Percentiles rank a stretch among this genome's conserved stretches.
Conservation (phyloP, 805 yeast species). For the Danielia oregonensis region DNA sequence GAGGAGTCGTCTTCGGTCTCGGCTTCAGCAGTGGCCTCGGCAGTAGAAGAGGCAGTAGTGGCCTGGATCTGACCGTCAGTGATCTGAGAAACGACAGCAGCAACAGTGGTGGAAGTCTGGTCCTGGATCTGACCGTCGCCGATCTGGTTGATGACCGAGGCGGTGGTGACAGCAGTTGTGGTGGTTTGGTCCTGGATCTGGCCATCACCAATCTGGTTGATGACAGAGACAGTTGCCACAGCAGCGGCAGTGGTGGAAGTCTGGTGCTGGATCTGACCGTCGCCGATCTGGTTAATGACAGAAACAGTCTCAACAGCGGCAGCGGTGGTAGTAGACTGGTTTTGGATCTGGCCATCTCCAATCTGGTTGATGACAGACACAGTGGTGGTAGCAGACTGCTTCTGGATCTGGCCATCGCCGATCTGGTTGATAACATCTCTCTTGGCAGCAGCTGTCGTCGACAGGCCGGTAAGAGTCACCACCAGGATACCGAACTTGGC, state of each 20-base stretch:
- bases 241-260: conserved; percentile 18
- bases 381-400: conserved; percentile 14
- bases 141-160: conserved; percentile 23
- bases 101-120: conserved; percentile 16
- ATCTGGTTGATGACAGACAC: conserved; percentile 18
- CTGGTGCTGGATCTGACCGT: conserved; percentile 47
- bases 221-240: conserved; percentile 17
- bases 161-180: conserved; percentile 13
- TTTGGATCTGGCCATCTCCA: conserved; percentile 15
- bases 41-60: conserved; percentile 38
- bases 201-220: conserved; percentile 24
- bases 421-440: conserved; percentile 19
- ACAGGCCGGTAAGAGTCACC: conserved; percentile 39
- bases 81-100: conserved; percentile 20
- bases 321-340: conserved; percentile 8
- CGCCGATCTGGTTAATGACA: conserved; percentile 44
- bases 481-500: conserved; percentile 68
- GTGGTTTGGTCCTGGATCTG: conserved; percentile 24
- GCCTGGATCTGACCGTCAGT: conserved; percentile 35
- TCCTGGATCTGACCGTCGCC: conserved; percentile 35
- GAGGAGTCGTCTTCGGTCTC: conserved; percentile 1
- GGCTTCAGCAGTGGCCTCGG: conserved; percentile 34
- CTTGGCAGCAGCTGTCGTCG: conserved; percentile 26
- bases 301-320: conserved; percentile 32
- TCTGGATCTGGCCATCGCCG: conserved; percentile 15